These are phyloP conservation scores for Cladophialophora yegresii DNA, from an alignment of 2,329 filamentous ascomycete genomes.

Conservation along the genomic window DNA sequence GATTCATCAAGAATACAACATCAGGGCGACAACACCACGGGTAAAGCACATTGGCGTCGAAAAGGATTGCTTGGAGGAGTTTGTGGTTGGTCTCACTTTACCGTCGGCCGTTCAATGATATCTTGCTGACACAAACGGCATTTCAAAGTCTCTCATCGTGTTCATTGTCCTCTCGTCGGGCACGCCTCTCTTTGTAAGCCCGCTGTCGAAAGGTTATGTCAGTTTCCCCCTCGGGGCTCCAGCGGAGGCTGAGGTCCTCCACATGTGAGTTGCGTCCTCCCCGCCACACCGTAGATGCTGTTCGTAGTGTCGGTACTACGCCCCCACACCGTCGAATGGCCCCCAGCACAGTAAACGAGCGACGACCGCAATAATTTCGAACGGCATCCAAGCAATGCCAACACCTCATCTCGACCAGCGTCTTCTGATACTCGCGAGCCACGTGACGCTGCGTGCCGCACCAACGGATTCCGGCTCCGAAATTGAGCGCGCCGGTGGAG, in stretches of 20 bases:
- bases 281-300: background rate
- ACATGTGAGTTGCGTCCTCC: background rate
- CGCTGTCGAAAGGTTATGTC: background rate
- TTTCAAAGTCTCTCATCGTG: background rate
- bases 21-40: background rate
- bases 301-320: background rate
- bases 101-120: constrained; percentile 25
- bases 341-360: background rate
- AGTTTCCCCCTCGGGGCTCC: background rate
- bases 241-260: background rate
- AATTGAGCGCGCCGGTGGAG: background rate
- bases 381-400: background rate
- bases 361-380: background rate
- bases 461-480: background rate
- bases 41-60: constrained; percentile 2
- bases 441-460: background rate
- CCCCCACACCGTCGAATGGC: no score
- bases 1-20: background rate
- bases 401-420: background rate
- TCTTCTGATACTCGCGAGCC: background rate
- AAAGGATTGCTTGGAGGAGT: background rate
- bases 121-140: constrained; percentile 29
- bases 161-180: constrained; percentile 4
- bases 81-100: constrained; percentile 33
- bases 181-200: background rate